Evolutionary conservation across 192 early-diverging fungal genomes (phyloP), one percentile per base, ranked within the genome.

Genomic region (Entomortierella lignicola): DNA sequence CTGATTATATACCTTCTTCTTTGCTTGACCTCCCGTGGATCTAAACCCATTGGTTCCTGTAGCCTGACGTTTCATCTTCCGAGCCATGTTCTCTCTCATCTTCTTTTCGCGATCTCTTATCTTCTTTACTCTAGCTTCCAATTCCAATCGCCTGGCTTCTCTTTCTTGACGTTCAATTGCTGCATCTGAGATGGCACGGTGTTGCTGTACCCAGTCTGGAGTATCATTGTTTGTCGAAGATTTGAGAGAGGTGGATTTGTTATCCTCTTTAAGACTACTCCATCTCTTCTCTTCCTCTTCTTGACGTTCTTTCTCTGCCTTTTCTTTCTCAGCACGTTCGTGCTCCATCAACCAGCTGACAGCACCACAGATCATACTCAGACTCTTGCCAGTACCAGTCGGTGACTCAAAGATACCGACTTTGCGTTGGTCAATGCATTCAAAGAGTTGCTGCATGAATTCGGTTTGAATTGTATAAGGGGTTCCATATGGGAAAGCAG

Each of bases 361-460:
- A 2, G 94, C 85, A 0, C 94, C 94, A 83, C 94, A 96, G 32
- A 97, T 91, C 31, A 98, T 83, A 59, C 90, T 92, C 8, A 98
- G 86, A 30, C 94, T 94, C 82, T 98, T 98, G 32, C 97, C 96
- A 1, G 96, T 98, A 1, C 96, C 96, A 11, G 96, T 98, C 17
- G 96, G 96, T 29, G 91, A 92, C 77, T 98, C 96, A 63, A 98
- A 94, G 15, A 98, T 88, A 21, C 88, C 91, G 51, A 98, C 85
- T 54, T 92, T 86, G 8, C 86, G 71, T 20, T 86, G 51, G 34
- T 94, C 90, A 20, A 96, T 83, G 11, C 87, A 86, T 34, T 89
- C 80, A 71, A 93, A 95, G 44, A 97, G 73, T 26, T 79, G 80
- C 27, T 77, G 61, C 94, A 97, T 97, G 48, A 97, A 95, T 0